Percentiles rank a stretch among this genome's conserved stretches.
Evolutionary conservation across 495 filamentous ascomycete genomes (phyloP).

Genomic region (Podospora anserina): DNA sequence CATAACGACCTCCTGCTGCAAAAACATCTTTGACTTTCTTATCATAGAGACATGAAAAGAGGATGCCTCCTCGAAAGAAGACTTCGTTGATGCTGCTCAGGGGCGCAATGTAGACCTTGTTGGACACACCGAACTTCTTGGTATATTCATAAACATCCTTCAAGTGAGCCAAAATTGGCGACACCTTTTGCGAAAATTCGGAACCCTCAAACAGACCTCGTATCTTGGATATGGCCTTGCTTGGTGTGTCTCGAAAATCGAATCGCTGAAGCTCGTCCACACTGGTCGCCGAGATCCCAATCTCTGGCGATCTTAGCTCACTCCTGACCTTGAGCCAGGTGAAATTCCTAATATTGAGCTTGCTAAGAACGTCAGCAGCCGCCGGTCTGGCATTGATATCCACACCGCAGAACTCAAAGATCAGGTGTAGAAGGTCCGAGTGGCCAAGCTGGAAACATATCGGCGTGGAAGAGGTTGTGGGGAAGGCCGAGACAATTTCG

Average conservation of each 20-base stretch:
- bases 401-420: conserved; percentile 86
- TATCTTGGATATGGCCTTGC: conserved; percentile 70
- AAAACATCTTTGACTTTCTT: conserved; percentile 79
- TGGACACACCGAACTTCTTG: conserved; percentile 66
- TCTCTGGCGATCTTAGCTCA: conserved; percentile 73
- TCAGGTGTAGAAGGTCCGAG: conserved; percentile 73
- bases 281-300: conserved; percentile 83
- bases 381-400: conserved; percentile 60
- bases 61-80: conserved; percentile 81
- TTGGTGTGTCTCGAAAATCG: conserved; percentile 78
- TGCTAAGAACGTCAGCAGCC: conserved; percentile 82
- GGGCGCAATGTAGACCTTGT: conserved; percentile 80
- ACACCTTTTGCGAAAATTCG: conserved; percentile 60
- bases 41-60: conserved; percentile 92
- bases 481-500: conserved; percentile 82
- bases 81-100: conserved; percentile 88
- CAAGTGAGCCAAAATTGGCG: conserved; percentile 74
- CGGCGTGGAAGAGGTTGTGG: conserved; percentile 60
- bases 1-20: conserved; percentile 91
- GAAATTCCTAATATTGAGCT: conserved; percentile 77
- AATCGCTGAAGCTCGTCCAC: conserved; percentile 87
- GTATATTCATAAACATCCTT: conserved; percentile 71
- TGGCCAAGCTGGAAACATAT: conserved; percentile 96
- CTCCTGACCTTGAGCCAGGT: conserved; percentile 82
- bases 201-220: conserved; percentile 70